Evolutionary conservation across 768 basidiomycete species (phyloP).

Genomic region (Serendipita vermifera): DNA sequence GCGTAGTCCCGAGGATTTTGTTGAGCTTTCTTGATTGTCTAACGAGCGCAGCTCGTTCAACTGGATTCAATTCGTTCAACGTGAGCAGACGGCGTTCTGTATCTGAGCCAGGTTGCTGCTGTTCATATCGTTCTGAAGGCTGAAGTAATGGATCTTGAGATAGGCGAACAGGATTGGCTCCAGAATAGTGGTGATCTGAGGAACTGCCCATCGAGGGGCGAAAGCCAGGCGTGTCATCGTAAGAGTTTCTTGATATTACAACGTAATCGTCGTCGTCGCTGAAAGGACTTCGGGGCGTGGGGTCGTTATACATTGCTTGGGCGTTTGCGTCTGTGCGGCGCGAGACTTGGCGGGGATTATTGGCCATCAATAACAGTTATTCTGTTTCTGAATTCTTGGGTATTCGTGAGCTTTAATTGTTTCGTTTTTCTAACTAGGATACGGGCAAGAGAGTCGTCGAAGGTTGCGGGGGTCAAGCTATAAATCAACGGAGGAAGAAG

Average conservation of each 20-base stretch:
- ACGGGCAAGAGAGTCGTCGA: too few relatives aligned
- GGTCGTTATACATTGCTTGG: too few relatives aligned
- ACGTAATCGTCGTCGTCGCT: not conserved
- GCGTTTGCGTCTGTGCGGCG: too few relatives aligned
- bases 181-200: not conserved
- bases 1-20: not conserved
- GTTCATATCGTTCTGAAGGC: not conserved
- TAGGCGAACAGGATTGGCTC: not conserved
- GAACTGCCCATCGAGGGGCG: conserved; percentile 1
- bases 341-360: too few relatives aligned
- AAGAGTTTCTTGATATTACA: not conserved
- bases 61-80: not conserved
- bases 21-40: conserved; percentile 1
- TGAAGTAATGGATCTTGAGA: conserved; percentile 3
- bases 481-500: too few relatives aligned
- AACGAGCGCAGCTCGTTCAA: not conserved
- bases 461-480: too few relatives aligned
- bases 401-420: too few relatives aligned
- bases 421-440: too few relatives aligned
- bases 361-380: too few relatives aligned
- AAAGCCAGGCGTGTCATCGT: not conserved
- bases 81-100: not conserved
- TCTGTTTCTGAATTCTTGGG: too few relatives aligned
- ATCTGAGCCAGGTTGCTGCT: not conserved
- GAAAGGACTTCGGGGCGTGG: not conserved